Percentiles rank a stretch among this genome's conserved stretches.
phyloP scores from a whole-genome alignment of 2,329 filamentous ascomycete genomes.

The Phaeosphaeria sp. region DNA sequence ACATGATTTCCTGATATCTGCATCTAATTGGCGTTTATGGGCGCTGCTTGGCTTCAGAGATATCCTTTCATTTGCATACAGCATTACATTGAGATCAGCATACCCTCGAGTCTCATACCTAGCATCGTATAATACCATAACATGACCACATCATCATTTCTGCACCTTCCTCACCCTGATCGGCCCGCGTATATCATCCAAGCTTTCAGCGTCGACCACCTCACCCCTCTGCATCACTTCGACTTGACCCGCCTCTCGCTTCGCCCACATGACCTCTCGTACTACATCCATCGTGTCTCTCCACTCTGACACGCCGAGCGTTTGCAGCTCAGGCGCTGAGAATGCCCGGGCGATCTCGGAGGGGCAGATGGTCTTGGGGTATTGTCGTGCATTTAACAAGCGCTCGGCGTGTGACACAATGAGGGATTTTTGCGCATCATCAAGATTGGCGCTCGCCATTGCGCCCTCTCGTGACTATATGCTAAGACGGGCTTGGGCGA shows the following conservation, averaged over 20 bases:
- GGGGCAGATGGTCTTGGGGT: conserved; percentile 61
- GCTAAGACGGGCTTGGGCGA: not conserved
- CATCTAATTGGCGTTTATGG: conserved; percentile 9
- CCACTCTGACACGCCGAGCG: conserved; percentile 46
- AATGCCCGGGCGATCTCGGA: conserved; percentile 59
- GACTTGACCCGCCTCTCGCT: conserved; percentile 51
- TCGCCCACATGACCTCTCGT: conserved; percentile 51
- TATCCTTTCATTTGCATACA: conserved; percentile 9
- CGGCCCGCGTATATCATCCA: conserved; percentile 54
- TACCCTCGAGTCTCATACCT: conserved; percentile 4
- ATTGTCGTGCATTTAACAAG: conserved; percentile 41
- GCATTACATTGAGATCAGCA: conserved; percentile 7
- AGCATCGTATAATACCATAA: conserved; percentile 10
- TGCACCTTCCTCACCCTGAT: conserved; percentile 51
- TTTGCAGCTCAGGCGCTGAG: conserved; percentile 48
- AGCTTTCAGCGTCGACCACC: conserved; percentile 40
- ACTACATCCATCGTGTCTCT: conserved; percentile 56
- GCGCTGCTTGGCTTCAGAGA: conserved; percentile 3
- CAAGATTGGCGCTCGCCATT: conserved; percentile 22
- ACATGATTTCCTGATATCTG: conserved; percentile 1
- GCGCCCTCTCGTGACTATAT: not conserved
- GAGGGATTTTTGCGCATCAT: conserved; percentile 21
- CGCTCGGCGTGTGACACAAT: conserved; percentile 27
- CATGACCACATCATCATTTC: not conserved
- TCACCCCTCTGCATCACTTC: conserved; percentile 59